These are phyloP conservation scores for Tetragonia tetragonoides DNA, from an alignment of 148 eudicot species.

Conservation along the genomic window DNA sequence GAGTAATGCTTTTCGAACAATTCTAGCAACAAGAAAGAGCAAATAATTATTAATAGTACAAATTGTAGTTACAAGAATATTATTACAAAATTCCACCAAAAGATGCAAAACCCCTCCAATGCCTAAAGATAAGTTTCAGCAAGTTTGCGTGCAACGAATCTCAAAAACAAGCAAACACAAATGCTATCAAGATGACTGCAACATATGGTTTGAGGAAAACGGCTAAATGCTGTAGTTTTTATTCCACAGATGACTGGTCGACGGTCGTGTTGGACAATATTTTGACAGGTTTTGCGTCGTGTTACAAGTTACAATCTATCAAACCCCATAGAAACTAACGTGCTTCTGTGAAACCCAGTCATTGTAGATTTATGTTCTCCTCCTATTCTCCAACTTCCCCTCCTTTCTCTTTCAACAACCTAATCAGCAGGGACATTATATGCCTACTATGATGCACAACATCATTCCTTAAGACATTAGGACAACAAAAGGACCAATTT, in stretches of 20 bases:
- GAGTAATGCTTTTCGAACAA: not conserved
- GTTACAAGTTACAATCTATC: not conserved
- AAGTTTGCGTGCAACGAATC: not conserved
- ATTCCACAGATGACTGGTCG: no score
- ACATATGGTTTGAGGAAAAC: not conserved
- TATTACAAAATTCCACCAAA: not conserved
- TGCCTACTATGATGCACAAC: no score
- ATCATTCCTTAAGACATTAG: no score
- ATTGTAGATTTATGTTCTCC: not conserved
- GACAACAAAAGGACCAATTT: no score
- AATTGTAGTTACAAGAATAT: not conserved
- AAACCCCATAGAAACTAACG: not conserved
- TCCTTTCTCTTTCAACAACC: no score
- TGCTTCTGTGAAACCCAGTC: not conserved
- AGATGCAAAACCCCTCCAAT: no score
- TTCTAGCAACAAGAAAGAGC: not conserved
- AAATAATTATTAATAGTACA: not conserved
- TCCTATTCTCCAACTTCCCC: not conserved
- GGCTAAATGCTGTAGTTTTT: no score
- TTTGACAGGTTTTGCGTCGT: no score
- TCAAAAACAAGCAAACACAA: not conserved
- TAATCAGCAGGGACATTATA: no score
- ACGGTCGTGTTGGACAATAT: no score
- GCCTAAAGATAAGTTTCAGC: no score
- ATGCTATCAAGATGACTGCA: no score